Conservation (phyloP, 108 stramenopile species). For the Conticribra guillardii region DNA sequence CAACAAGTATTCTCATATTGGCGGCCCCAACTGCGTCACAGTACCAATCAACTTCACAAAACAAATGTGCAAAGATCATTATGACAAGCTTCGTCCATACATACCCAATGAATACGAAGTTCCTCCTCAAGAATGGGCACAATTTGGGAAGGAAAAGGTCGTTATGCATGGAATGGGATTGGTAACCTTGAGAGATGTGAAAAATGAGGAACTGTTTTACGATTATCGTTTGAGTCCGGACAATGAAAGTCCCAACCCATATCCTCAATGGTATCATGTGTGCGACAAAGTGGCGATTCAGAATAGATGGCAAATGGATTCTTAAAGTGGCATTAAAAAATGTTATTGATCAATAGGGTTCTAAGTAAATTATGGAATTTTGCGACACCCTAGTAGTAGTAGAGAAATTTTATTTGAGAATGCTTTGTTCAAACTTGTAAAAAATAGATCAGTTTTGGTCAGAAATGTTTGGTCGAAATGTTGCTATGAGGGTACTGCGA, state of each 20-base stretch:
- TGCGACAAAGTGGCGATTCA: slow-evolving; percentile 37
- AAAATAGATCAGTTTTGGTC: too few species aligned
- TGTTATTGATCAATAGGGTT: too few species aligned
- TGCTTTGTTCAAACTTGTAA: too few species aligned
- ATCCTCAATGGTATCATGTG: slow-evolving; percentile 74
- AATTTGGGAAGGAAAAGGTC: slow-evolving; percentile 58
- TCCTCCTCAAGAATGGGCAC: slow-evolving; percentile 49
- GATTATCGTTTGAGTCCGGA: slow-evolving; percentile 72
- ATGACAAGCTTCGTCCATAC: slow-evolving; percentile 31
- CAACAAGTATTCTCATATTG: background rate
- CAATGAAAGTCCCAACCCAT: slow-evolving; percentile 6
- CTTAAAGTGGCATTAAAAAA: too few species aligned
- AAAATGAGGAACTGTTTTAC: slow-evolving; percentile 86
- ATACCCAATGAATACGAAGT: slow-evolving; percentile 84
- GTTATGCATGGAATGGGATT: slow-evolving; percentile 85
- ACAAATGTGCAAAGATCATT: slow-evolving; percentile 42
- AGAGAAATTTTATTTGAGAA: too few species aligned
- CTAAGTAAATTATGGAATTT: too few species aligned
- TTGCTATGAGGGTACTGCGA: too few species aligned
- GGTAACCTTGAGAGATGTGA: slow-evolving; percentile 62
- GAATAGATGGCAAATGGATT: slow-evolving; percentile 43
- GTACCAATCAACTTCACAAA: slow-evolving; percentile 78
- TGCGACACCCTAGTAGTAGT: too few species aligned
- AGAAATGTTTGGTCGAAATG: too few species aligned
- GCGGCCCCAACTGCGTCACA: slow-evolving; percentile 63